These are phyloP conservation scores for Trametes villosa DNA, from an alignment of 768 basidiomycete species.

Conservation along the genomic window DNA sequence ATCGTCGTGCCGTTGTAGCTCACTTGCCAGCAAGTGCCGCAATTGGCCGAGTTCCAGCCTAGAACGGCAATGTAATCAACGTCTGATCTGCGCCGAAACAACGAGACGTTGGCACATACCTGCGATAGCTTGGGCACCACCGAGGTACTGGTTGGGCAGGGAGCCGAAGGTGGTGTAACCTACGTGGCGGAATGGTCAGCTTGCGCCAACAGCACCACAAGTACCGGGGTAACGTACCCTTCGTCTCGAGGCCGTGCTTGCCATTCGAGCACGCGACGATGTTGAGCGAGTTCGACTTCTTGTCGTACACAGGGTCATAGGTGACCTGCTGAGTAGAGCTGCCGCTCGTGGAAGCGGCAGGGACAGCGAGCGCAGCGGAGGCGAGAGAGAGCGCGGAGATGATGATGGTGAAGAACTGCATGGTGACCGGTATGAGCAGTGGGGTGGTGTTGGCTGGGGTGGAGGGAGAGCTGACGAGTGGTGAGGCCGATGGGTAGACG, in stretches of 20 bases:
- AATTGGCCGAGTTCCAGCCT: constrained; percentile 35
- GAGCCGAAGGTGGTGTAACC: constrained; percentile 41
- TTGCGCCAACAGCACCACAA: background rate
- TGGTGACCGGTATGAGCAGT: background rate
- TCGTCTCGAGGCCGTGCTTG: constrained; percentile 38
- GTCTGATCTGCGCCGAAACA: background rate
- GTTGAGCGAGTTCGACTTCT: constrained; percentile 30
- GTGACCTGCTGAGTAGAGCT: constrained; percentile 33
- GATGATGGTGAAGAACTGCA: constrained; percentile 22
- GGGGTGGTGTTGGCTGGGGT: background rate
- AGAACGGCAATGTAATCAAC: background rate
- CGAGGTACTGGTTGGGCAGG: constrained; percentile 39
- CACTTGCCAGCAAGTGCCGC: constrained; percentile 41
- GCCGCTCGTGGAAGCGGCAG: constrained; percentile 3
- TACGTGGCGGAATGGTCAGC: background rate
- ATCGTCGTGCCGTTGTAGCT: constrained; percentile 31
- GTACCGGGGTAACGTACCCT: constrained; percentile 6
- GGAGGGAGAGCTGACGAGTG: background rate
- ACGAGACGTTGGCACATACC: background rate
- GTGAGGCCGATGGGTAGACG: background rate
- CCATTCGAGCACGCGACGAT: constrained; percentile 45
- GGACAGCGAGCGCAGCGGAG: constrained; percentile 2
- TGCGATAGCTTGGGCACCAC: constrained; percentile 36
- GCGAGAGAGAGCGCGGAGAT: constrained; percentile 20
- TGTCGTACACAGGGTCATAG: constrained; percentile 43